Evolutionary conservation across 495 filamentous ascomycete species (phyloP).

Genomic region (Xylaria palmicola): DNA sequence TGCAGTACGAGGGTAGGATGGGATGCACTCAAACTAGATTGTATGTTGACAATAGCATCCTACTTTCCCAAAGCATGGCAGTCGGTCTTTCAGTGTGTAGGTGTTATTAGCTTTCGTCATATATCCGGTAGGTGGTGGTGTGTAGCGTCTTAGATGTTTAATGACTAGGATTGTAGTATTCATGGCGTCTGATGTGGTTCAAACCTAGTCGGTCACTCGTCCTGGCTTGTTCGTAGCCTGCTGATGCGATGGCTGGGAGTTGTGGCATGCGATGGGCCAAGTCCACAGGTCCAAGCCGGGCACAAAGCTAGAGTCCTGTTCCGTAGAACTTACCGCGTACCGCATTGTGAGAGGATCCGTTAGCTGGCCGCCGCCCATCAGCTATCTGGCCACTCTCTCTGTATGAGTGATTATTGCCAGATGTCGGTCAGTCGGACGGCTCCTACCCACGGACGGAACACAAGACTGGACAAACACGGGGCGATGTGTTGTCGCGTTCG

Average conservation of each 20-base stretch:
- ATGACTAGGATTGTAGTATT: not conserved
- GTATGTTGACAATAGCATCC: conserved; percentile 29
- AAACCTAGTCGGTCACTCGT: not conserved
- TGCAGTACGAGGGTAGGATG: not conserved
- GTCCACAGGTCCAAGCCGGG: not conserved
- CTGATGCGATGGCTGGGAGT: not conserved
- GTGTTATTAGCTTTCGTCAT: not conserved
- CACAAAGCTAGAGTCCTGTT: too few species aligned
- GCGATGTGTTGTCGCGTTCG: not conserved
- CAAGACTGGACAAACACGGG: conserved; percentile 5
- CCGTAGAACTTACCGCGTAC: not conserved
- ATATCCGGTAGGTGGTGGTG: not conserved
- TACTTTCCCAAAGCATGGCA: conserved; percentile 19
- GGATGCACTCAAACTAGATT: conserved; percentile 29
- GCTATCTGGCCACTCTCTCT: not conserved
- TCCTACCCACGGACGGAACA: not conserved
- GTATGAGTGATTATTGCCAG: not conserved
- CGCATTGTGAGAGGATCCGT: not conserved
- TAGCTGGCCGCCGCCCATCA: not conserved
- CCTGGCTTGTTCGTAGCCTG: not conserved
- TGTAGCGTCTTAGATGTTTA: not conserved
- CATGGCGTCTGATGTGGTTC: not conserved
- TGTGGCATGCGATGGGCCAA: not conserved
- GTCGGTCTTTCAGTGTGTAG: not conserved
- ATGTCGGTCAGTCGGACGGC: not conserved